These are phyloP conservation scores for Scedosporium aurantiacum DNA, from an alignment of 2,329 filamentous ascomycete species.

Conservation along the genomic window DNA sequence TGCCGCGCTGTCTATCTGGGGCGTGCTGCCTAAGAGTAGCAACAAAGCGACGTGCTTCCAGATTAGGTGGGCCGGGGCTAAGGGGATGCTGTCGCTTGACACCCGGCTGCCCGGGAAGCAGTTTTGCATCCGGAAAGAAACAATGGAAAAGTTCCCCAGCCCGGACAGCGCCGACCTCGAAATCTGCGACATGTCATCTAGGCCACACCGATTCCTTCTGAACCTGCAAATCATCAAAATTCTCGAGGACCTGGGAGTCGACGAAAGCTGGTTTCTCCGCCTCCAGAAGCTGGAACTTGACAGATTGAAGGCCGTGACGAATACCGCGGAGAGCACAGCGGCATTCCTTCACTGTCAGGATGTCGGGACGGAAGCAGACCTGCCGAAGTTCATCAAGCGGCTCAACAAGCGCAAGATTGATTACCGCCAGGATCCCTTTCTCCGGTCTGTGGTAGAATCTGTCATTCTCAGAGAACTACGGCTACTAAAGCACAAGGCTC, in stretches of 20 bases:
- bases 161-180: constrained; percentile 45
- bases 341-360: constrained; percentile 52
- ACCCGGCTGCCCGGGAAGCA: constrained; percentile 42
- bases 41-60: constrained; percentile 57
- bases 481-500: constrained; percentile 65
- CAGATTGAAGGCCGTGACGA: constrained; percentile 47
- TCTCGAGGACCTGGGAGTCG: constrained; percentile 63
- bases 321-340: constrained; percentile 49
- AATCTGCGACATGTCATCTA: constrained; percentile 59
- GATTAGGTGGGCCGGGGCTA: constrained; percentile 62
- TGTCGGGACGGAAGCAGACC: constrained; percentile 47
- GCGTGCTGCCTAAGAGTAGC: constrained; percentile 33
- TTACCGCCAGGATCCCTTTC: constrained; percentile 57
- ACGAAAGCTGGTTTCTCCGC: constrained; percentile 45
- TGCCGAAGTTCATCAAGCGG: constrained; percentile 51
- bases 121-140: constrained; percentile 51
- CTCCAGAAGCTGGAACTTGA: constrained; percentile 54
- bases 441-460: constrained; percentile 60
- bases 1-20: constrained; percentile 51
- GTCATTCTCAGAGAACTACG: constrained; percentile 60
- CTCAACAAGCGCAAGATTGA: constrained; percentile 48
- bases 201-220: constrained; percentile 56
- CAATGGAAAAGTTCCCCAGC: constrained; percentile 71
- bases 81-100: constrained; percentile 70
- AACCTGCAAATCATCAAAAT: constrained; percentile 82